Conservation (phyloP, 495 filamentous ascomycete species). For the Tirmania nivea region DNA sequence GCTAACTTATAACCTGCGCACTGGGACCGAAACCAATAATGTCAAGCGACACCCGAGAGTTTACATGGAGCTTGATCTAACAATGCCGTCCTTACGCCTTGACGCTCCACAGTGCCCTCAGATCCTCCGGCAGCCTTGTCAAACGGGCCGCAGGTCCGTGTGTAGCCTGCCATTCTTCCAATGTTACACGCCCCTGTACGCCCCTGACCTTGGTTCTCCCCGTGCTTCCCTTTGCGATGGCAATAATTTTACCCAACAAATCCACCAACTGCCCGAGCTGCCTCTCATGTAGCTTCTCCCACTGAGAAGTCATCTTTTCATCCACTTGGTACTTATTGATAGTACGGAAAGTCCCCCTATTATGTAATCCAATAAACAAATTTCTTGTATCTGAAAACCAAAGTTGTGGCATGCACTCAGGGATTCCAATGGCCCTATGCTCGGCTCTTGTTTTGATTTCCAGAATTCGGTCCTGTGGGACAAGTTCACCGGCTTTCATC, state of each 20-base stretch:
- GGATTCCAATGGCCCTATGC: slow-evolving; percentile 20
- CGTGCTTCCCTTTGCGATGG: not conserved
- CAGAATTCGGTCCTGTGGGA: slow-evolving; percentile 22
- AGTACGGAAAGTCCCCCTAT: slow-evolving; percentile 22
- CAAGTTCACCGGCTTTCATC: slow-evolving; percentile 18
- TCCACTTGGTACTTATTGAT: slow-evolving; percentile 23
- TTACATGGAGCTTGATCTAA: too few species aligned
- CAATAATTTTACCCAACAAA: not conserved
- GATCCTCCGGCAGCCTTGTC: too few species aligned
- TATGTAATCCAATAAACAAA: slow-evolving; percentile 28
- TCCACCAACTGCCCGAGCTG: not conserved
- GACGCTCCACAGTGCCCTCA: too few species aligned
- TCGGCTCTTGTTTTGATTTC: slow-evolving; percentile 31
- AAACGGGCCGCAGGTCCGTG: too few species aligned
- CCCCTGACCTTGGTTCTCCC: too few species aligned
- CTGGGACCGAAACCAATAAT: too few species aligned
- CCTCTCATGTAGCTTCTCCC: not conserved
- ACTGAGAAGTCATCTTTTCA: not conserved
- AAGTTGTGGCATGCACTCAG: slow-evolving; percentile 25
- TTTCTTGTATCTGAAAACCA: slow-evolving; percentile 32
- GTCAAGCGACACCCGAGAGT: too few species aligned
- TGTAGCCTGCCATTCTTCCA: too few species aligned
- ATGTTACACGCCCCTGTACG: too few species aligned
- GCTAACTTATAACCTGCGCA: too few species aligned
- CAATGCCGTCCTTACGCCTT: too few species aligned